Evolutionary conservation across 1,284 basidiomycete genomes (phyloP).

Genomic region (Hymenochaete sp.): DNA sequence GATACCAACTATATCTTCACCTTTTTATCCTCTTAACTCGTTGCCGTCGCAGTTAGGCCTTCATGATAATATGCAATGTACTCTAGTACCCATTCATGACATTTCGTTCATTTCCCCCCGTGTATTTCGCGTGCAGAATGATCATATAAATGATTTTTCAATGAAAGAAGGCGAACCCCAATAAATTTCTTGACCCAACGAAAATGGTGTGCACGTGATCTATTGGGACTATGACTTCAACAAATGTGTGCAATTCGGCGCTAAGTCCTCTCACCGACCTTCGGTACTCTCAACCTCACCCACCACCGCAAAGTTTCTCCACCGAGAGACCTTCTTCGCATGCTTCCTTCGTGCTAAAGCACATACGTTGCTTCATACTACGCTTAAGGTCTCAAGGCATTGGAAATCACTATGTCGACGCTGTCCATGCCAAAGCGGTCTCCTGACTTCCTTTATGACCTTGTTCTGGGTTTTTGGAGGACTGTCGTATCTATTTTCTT

Average conservation of each 20-base stretch:
- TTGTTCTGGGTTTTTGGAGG: slow-evolving; percentile 69
- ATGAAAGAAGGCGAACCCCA: too few relatives aligned
- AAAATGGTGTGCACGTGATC: too few relatives aligned
- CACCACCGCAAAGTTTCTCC: too few relatives aligned
- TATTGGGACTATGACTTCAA: too few relatives aligned
- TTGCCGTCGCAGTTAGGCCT: not conserved
- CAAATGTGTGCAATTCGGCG: too few relatives aligned
- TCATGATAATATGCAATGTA: not conserved
- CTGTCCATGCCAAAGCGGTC: slow-evolving; percentile 12
- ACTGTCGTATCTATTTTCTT: slow-evolving; percentile 94
- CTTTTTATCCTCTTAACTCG: not conserved
- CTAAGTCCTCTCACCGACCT: too few relatives aligned
- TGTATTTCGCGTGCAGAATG: too few relatives aligned
- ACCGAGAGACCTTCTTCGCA: not conserved
- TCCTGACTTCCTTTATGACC: slow-evolving; percentile 44
- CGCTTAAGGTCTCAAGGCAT: not conserved
- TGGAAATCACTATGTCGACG: slow-evolving; percentile 8
- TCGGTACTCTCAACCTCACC: too few relatives aligned
- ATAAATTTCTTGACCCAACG: too few relatives aligned
- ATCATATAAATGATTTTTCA: too few relatives aligned
- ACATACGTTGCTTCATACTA: not conserved
- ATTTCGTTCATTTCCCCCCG: too few relatives aligned
- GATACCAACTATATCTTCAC: not conserved
- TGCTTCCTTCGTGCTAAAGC: not conserved
- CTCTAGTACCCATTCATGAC: not conserved